Conservation (phyloP, 345 rosid genomes). For the Bruguiera gymnorhiza region DNA sequence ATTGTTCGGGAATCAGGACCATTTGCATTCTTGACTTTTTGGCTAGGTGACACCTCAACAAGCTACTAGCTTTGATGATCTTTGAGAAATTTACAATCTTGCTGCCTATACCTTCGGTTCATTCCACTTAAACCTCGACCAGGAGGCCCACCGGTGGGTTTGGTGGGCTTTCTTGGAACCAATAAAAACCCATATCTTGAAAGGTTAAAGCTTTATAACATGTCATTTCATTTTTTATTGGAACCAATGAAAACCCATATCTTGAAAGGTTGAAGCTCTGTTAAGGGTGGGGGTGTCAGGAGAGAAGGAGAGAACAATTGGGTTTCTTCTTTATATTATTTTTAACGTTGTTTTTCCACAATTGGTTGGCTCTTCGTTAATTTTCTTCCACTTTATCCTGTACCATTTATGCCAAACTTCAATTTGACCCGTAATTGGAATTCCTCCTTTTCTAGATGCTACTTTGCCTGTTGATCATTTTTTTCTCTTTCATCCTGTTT, state of each 20-base stretch:
- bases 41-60: slow-evolving; percentile 10
- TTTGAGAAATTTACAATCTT: neutral
- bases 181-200: slow-evolving; percentile 29
- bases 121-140: neutral
- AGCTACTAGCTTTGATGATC: slow-evolving; percentile 1
- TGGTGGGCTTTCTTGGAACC: slow-evolving; percentile 47
- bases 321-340: slow-evolving; percentile 7
- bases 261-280: neutral
- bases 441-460: slow-evolving; percentile 47
- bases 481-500: slow-evolving; percentile 67
- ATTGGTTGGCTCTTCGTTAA: slow-evolving; percentile 8
- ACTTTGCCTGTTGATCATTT: slow-evolving; percentile 70
- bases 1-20: neutral
- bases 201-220: neutral
- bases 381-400: slow-evolving; percentile 10
- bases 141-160: slow-evolving; percentile 51
- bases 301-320: neutral
- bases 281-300: neutral
- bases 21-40: slow-evolving; percentile 3
- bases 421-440: slow-evolving; percentile 27
- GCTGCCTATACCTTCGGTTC: neutral
- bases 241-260: slow-evolving; percentile 23
- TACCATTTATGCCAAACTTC: slow-evolving; percentile 31
- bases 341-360: slow-evolving; percentile 13
- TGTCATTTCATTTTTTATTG: too few relatives aligned